These are phyloP conservation scores for Begonia masoniana DNA, from an alignment of 306 rosid genomes.

Conservation along the genomic window DNA sequence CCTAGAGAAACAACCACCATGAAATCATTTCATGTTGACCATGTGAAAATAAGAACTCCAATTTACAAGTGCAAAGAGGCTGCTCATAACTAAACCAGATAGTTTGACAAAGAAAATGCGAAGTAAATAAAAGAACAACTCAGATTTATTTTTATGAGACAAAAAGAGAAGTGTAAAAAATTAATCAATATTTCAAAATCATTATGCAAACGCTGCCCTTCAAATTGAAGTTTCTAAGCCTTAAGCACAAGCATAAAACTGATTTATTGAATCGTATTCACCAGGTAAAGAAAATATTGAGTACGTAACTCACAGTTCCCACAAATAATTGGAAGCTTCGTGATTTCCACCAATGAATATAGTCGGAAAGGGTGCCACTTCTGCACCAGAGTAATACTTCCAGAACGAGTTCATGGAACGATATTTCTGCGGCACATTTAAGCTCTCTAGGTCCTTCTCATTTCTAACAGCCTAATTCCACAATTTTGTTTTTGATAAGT, in stretches of 20 bases:
- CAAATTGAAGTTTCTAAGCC: conserved; percentile 4
- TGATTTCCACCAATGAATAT: conserved; percentile 95
- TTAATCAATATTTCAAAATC: background rate
- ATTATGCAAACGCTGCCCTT: background rate
- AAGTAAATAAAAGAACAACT: too few relatives aligned
- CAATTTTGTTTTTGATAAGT: background rate
- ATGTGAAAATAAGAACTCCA: background rate
- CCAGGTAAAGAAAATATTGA: background rate
- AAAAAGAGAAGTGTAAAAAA: background rate
- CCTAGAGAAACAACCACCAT: conserved; percentile 20
- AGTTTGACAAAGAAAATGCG: background rate
- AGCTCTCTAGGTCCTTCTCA: conserved; percentile 56
- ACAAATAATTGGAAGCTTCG: conserved; percentile 81
- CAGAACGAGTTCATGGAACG: conserved; percentile 77
- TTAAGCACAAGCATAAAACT: background rate
- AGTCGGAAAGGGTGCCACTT: conserved; percentile 77
- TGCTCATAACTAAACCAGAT: background rate
- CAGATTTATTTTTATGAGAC: background rate
- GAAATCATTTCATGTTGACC: background rate
- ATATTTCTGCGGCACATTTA: conserved; percentile 49
- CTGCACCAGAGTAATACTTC: conserved; percentile 83
- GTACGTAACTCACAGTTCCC: conserved; percentile 76
- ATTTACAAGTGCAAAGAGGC: background rate
- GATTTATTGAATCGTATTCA: too few relatives aligned
- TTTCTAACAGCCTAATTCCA: conserved; percentile 66